Conservation (phyloP, 228 moss, liverwort and hornwort genomes). For the Sphagnum magellanicum region DNA sequence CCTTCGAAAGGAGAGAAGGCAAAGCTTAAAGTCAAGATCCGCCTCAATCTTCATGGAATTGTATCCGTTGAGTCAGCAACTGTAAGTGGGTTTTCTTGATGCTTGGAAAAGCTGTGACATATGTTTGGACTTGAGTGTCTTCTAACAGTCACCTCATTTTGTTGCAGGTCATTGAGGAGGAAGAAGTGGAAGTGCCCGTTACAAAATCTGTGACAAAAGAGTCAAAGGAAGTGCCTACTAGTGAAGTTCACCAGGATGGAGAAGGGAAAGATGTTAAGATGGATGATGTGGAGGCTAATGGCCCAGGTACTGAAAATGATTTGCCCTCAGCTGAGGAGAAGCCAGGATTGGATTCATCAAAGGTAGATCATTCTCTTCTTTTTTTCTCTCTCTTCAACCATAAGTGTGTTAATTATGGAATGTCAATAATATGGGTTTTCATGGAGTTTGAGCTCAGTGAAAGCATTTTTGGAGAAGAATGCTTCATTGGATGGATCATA, state of each 20-base stretch:
- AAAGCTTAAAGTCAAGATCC: conserved; percentile 16
- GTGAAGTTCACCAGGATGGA: not conserved
- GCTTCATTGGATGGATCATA: too few species aligned
- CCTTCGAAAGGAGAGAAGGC: conserved; percentile 9
- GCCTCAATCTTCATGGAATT: conserved; percentile 12
- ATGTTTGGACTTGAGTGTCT: too few species aligned
- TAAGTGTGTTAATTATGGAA: too few species aligned
- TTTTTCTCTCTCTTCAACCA: not conserved
- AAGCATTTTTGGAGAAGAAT: too few species aligned
- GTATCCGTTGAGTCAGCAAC: conserved; percentile 5
- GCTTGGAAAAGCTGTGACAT: not conserved
- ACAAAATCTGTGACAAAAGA: conserved; percentile 1
- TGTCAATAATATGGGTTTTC: too few species aligned
- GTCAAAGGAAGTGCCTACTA: not conserved
- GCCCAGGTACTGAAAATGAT: conserved; percentile 1
- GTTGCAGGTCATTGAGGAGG: conserved; percentile 11
- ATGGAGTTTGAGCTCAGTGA: too few species aligned
- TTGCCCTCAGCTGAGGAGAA: conserved; percentile 2
- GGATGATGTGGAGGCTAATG: conserved; percentile 5
- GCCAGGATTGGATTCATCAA: not conserved
- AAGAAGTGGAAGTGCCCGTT: conserved; percentile 7
- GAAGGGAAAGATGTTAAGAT: not conserved
- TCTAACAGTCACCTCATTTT: too few species aligned
- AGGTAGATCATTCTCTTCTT: not conserved
- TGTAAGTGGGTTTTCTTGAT: conserved; percentile 4